phyloP scores from a whole-genome alignment of 2,329 filamentous ascomycete genomes.

The Aureobasidium sp. region DNA sequence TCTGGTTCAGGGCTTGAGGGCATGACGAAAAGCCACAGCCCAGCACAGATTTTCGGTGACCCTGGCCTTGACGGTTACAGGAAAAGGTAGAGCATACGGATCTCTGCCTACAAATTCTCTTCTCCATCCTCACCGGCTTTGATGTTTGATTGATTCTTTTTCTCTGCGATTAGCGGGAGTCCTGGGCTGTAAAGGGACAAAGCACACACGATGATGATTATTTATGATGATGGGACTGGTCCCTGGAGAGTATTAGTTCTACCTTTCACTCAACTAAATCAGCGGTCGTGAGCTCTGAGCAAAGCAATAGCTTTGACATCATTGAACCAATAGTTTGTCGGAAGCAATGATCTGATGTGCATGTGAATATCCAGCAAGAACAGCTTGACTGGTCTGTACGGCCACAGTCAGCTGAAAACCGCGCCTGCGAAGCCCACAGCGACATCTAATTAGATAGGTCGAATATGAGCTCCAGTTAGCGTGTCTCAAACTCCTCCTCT shows the following conservation, averaged over 20 bases:
- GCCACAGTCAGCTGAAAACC: neutral
- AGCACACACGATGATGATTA: conserved; percentile 2
- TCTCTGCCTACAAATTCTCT: neutral
- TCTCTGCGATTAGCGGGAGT: neutral
- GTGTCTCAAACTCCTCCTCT: too few species aligned
- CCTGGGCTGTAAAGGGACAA: neutral
- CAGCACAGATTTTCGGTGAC: conserved; percentile 25
- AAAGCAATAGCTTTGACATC: too few species aligned
- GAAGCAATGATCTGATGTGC: too few species aligned
- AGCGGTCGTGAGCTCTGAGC: neutral
- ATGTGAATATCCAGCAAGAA: too few species aligned
- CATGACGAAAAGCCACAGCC: conserved; percentile 15
- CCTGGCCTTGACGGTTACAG: conserved; percentile 23
- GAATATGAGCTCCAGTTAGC: neutral
- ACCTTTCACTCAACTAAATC: neutral
- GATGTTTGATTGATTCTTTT: neutral
- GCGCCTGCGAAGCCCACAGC: neutral
- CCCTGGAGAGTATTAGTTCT: neutral
- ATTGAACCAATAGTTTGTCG: too few species aligned
- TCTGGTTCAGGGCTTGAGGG: conserved; percentile 16
- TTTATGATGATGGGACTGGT: neutral
- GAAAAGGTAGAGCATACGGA: conserved; percentile 1
- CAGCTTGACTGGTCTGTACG: neutral
- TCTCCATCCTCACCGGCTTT: neutral
- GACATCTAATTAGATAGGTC: too few species aligned